A percentile compares a stretch with the other conserved stretches of the same genome.
These are phyloP conservation scores for Lentinus polychrous DNA, from an alignment of 1,284 basidiomycete genomes.

Conservation along the genomic window DNA sequence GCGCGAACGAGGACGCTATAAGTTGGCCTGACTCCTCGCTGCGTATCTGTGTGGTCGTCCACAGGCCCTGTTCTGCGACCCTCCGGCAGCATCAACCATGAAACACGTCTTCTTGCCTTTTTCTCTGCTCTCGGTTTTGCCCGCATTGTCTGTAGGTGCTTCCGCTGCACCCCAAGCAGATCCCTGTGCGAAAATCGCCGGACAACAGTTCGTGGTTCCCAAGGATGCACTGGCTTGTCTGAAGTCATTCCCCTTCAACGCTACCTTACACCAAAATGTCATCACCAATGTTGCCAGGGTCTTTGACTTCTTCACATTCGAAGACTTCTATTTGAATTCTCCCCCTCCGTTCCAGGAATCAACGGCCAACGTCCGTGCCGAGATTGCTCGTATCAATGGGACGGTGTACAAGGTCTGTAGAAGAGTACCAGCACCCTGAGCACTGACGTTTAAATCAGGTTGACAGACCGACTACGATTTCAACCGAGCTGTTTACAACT, in stretches of 20 bases:
- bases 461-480: slow-evolving; percentile 48
- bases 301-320: slow-evolving; percentile 61
- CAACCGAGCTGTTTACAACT: slow-evolving; percentile 49
- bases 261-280: slow-evolving; percentile 55
- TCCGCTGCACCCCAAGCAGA: slow-evolving; percentile 23
- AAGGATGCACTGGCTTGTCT: slow-evolving; percentile 51
- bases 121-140: too few species aligned
- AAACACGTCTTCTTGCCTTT: too few species aligned
- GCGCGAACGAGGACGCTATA: too few species aligned
- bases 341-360: slow-evolving; percentile 57
- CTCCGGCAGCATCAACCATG: too few species aligned
- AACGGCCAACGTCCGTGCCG: slow-evolving; percentile 45
- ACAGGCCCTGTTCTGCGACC: too few species aligned
- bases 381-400: slow-evolving; percentile 39
- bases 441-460: background rate
- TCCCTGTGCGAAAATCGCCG: slow-evolving; percentile 45
- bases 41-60: too few species aligned
- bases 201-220: slow-evolving; percentile 40
- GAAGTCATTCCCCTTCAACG: slow-evolving; percentile 58
- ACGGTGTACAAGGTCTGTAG: slow-evolving; percentile 38
- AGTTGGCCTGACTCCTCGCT: too few species aligned
- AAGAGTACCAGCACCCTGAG: background rate
- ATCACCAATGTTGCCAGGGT: slow-evolving; percentile 45
- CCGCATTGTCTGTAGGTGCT: slow-evolving; percentile 1
- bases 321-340: slow-evolving; percentile 53